Evolutionary conservation across 805 yeast species (phyloP).

Genomic region (Candida pseudofarinosa): DNA sequence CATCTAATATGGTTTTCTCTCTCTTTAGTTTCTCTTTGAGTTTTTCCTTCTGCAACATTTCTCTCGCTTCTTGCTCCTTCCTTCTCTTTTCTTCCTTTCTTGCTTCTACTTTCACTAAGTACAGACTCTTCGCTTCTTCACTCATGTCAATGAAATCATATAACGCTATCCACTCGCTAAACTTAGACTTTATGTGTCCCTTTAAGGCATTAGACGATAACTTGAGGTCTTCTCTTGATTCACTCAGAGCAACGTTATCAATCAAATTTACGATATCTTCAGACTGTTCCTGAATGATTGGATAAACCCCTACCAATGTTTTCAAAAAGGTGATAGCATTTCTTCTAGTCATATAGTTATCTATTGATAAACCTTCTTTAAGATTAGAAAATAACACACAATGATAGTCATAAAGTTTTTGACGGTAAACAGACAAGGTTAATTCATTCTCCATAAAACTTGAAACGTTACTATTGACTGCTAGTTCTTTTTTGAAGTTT

Average conservation of each 20-base stretch:
- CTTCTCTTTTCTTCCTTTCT: slow-evolving; percentile 13
- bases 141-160: slow-evolving; percentile 55
- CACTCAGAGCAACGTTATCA: slow-evolving; percentile 45
- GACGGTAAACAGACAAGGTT: slow-evolving; percentile 22
- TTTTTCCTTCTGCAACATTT: slow-evolving; percentile 9
- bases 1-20: slow-evolving; percentile 7
- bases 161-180: slow-evolving; percentile 45
- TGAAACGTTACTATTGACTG: background rate
- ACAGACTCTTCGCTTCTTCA: slow-evolving; percentile 37
- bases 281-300: slow-evolving; percentile 65
- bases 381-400: slow-evolving; percentile 41
- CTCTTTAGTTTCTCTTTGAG: slow-evolving; percentile 10
- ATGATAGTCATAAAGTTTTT: slow-evolving; percentile 54
- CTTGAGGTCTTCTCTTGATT: slow-evolving; percentile 74
- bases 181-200: slow-evolving; percentile 59
- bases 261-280: slow-evolving; percentile 46
- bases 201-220: slow-evolving; percentile 69
- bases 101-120: slow-evolving; percentile 19
- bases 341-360: slow-evolving; percentile 72
- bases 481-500: slow-evolving; percentile 17
- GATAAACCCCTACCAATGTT: slow-evolving; percentile 58
- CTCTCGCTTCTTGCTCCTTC: slow-evolving; percentile 12
- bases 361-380: slow-evolving; percentile 38
- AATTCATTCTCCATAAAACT: background rate
- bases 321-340: slow-evolving; percentile 78